These are phyloP conservation scores for Fusarium chuoi DNA, from an alignment of 2,329 filamentous ascomycete genomes.

Conservation along the genomic window DNA sequence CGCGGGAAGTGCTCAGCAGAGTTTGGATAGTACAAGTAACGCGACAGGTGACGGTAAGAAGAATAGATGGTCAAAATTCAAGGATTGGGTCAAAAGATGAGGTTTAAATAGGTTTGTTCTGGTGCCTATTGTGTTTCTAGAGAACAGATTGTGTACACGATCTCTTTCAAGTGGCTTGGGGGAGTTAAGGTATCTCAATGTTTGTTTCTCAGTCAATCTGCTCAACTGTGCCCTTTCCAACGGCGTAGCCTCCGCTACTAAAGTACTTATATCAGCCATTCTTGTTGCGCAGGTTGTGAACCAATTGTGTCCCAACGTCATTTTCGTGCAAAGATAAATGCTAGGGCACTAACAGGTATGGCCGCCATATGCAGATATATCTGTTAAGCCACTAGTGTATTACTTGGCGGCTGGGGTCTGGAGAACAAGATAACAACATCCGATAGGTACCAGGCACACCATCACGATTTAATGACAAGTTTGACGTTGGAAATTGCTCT, in stretches of 20 bases:
- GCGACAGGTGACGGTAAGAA: not conserved
- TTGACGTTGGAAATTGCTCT: not conserved
- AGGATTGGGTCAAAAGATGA: not conserved
- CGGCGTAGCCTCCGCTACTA: not conserved
- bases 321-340: not conserved
- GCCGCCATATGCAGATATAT: rapidly evolving
- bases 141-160: too few species aligned
- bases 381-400: not conserved
- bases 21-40: not conserved
- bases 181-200: too few species aligned
- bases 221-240: not conserved
- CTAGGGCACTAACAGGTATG: not conserved
- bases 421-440: too few species aligned
- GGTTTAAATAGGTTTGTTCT: not conserved
- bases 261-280: not conserved
- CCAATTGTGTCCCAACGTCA: not conserved
- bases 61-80: not conserved
- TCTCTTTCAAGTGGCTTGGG: too few species aligned
- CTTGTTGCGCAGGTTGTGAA: too few species aligned
- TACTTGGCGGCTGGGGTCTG: rapidly evolving
- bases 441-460: rapidly evolving
- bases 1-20: not conserved
- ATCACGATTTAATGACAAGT: rapidly evolving
- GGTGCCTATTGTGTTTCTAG: rapidly evolving
- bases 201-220: not conserved